A percentile compares a stretch with the other conserved stretches of the same genome.
These are phyloP conservation scores for Spirogloea muscicola DNA, from an alignment of 139 green algal genomes.

Conservation along the genomic window DNA sequence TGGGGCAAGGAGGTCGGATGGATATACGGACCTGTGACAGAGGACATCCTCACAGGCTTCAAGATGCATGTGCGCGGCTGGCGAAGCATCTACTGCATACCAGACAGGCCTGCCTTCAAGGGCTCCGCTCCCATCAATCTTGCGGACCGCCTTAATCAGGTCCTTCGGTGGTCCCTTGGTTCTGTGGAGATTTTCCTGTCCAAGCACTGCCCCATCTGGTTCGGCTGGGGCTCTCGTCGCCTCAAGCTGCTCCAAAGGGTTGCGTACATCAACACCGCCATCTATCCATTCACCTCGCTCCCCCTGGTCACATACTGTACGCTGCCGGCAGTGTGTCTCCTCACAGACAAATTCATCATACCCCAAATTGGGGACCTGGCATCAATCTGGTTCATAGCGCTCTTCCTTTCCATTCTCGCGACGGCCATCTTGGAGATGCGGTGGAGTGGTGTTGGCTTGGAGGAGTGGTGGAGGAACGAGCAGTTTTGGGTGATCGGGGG, in stretches of 20 bases:
- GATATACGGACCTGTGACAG: slow-evolving; percentile 34
- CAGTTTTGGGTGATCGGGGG: slow-evolving; percentile 46
- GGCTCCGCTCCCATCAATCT: slow-evolving; percentile 40
- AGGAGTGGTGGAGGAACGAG: slow-evolving; percentile 38
- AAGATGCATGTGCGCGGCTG: slow-evolving; percentile 32
- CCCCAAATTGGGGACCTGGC: neutral
- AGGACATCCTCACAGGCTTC: slow-evolving; percentile 40
- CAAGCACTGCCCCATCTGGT: slow-evolving; percentile 21
- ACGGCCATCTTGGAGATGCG: slow-evolving; percentile 26
- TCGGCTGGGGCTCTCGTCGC: neutral
- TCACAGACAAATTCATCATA: slow-evolving; percentile 42
- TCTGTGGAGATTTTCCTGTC: slow-evolving; percentile 37
- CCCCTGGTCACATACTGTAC: slow-evolving; percentile 34
- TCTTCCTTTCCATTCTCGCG: slow-evolving; percentile 34
- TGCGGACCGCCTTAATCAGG: slow-evolving; percentile 14
- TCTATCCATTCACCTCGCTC: slow-evolving; percentile 38
- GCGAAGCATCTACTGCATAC: slow-evolving; percentile 36
- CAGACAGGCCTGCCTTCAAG: slow-evolving; percentile 32
- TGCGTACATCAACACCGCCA: slow-evolving; percentile 25
- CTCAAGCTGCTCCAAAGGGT: slow-evolving; percentile 27
- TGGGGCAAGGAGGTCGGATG: slow-evolving; percentile 43
- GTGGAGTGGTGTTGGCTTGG: slow-evolving; percentile 29
- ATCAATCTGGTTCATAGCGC: slow-evolving; percentile 19
- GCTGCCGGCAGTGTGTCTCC: slow-evolving; percentile 31
- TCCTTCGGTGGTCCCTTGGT: slow-evolving; percentile 22